Evolutionary conservation across 2,329 filamentous ascomycete genomes (phyloP).

Genomic region (Penicillium sp.): DNA sequence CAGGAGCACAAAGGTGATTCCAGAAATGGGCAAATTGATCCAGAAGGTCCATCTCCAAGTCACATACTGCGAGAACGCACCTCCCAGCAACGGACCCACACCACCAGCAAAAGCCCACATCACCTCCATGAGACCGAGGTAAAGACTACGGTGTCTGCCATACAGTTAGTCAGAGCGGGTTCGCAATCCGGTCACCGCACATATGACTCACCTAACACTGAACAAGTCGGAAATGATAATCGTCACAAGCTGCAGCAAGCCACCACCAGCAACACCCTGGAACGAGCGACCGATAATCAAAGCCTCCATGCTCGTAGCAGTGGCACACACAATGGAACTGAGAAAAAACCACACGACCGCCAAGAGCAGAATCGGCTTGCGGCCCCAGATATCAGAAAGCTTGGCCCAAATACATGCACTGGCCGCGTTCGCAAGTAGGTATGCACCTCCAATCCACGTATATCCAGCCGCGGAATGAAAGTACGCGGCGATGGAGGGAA

Average conservation of each 20-base stretch:
- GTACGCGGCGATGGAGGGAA: conserved; percentile 61
- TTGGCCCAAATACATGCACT: conserved; percentile 71
- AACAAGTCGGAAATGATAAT: conserved; percentile 60
- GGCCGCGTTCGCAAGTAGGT: conserved; percentile 69
- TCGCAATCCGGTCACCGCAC: not conserved
- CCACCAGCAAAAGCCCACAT: conserved; percentile 59
- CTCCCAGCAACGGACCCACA: conserved; percentile 56
- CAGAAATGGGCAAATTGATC: conserved; percentile 57
- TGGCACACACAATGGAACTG: conserved; percentile 53
- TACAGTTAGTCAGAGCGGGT: not conserved
- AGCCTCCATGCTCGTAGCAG: conserved; percentile 51
- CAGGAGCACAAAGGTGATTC: conserved; percentile 51
- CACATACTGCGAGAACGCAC: conserved; percentile 46
- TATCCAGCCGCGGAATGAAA: conserved; percentile 70
- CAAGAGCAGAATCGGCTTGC: conserved; percentile 54
- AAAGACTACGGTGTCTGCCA: conserved; percentile 47
- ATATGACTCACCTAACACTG: conserved; percentile 41
- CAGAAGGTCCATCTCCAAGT: conserved; percentile 59
- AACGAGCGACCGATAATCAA: conserved; percentile 56
- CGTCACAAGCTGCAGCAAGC: conserved; percentile 54
- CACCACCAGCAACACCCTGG: conserved; percentile 57
- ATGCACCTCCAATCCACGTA: conserved; percentile 76
- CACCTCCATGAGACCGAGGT: conserved; percentile 53
- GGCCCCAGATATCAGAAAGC: conserved; percentile 59
- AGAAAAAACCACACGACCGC: conserved; percentile 53